Base-by-base conservation (phyloP, 768 basidiomycete genomes). In the Amanita muscaria region DNA sequence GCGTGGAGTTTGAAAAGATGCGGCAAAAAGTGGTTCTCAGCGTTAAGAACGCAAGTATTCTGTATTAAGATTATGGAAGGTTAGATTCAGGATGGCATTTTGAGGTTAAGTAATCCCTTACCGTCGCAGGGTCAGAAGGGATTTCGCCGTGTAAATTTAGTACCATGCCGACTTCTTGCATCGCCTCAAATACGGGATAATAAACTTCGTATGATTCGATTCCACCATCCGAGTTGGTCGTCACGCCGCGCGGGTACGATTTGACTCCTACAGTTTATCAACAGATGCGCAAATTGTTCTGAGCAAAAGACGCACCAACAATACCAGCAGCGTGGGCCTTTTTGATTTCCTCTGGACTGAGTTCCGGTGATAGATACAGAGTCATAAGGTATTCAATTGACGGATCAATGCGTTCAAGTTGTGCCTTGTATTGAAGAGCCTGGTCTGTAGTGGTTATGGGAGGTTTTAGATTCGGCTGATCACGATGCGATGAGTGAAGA, bases 71-170 rank as follows among this genome's bases (percentile, higher is more conserved):
- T n/a, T n/a, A n/a, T n/a, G n/a, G n/a, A n/a, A n/a, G n/a, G n/a
- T n/a, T n/a, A n/a, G n/a, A n/a, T n/a, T n/a, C n/a, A n/a, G n/a
- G n/a, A n/a, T n/a, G n/a, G n/a, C n/a, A n/a, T n/a, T n/a, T n/a
- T n/a, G n/a, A n/a, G 19, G 30, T 24, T n/a, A n/a, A n/a, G n/a
- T 10, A 18, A 10, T 51, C 54, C 29, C 30, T 55, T 66, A 79
- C 72, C 47, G 71, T 64, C 33, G 64, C 51, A 3, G 80, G 61
- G 51, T 92, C 83, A n/a, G 92, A 93, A 9, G 96, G 93, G 16
- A 98, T 77, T 66, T 99, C 96, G 16, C 96, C 96, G 53, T 99
- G 96, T 27, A 99, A 72, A 65, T 98, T 98, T 33, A 99, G 73
- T 15, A 98, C 92, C 79, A 99, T 83, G 57, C 81, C 88, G 19